These are phyloP conservation scores for Backusella circina DNA, from an alignment of 192 early-diverging fungal genomes.

Conservation along the genomic window DNA sequence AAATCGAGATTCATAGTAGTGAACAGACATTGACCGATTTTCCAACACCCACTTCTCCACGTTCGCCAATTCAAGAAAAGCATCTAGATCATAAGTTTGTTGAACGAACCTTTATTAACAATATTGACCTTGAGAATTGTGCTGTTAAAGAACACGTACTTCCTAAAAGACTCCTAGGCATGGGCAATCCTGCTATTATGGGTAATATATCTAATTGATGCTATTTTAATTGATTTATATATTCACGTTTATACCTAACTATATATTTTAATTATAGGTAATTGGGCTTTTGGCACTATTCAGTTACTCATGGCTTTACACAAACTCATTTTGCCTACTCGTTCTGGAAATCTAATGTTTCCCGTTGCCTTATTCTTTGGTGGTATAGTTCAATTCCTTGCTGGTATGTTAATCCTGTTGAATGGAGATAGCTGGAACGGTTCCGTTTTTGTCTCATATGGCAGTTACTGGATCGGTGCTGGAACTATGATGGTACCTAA, in stretches of 20 bases:
- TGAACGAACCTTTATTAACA: neutral
- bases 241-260: neutral
- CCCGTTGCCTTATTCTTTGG: constrained; percentile 25
- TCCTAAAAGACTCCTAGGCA: neutral
- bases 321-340: constrained; percentile 22
- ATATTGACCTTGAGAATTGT: neutral
- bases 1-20: neutral
- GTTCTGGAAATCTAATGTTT: constrained; percentile 17
- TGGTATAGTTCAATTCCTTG: constrained; percentile 29
- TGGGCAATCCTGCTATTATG: neutral
- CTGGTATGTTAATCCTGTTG: constrained; percentile 22
- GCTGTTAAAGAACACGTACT: neutral
- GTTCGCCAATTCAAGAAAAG: neutral
- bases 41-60: neutral
- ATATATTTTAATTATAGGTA: neutral
- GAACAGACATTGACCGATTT: neutral
- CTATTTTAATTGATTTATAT: neutral
- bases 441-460: constrained; percentile 27
- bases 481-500: constrained; percentile 28
- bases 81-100: neutral
- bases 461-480: constrained; percentile 28
- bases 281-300: constrained; percentile 25
- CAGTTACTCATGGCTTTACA: constrained; percentile 11
- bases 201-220: neutral
- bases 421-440: constrained; percentile 20